These are phyloP conservation scores for Pseudogymnoascus sp. DNA, from an alignment of 2,329 filamentous ascomycete genomes.

Conservation along the genomic window DNA sequence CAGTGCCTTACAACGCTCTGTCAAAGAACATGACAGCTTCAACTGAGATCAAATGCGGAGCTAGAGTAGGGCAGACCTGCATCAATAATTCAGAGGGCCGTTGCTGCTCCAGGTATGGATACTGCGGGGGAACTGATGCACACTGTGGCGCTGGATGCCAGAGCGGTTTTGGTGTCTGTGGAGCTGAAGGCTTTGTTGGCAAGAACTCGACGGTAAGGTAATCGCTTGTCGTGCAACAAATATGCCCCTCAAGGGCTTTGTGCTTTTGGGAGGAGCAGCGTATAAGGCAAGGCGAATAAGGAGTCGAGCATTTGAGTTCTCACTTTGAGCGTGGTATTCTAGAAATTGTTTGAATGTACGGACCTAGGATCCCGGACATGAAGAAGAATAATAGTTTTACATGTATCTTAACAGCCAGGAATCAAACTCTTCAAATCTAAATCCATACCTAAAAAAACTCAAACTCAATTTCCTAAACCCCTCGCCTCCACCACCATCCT, in stretches of 20 bases:
- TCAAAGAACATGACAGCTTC: not conserved
- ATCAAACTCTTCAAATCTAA: not conserved
- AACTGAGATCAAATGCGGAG: not conserved
- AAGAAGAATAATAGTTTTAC: not conserved
- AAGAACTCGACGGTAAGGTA: not conserved
- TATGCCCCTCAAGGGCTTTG: not conserved
- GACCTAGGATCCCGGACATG: too few species aligned
- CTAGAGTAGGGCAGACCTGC: not conserved
- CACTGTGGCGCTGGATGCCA: constrained; percentile 33
- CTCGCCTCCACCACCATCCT: not conserved
- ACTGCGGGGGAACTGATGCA: constrained; percentile 31
- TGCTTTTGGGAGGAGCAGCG: not conserved
- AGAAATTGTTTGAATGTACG: not conserved
- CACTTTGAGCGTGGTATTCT: not conserved
- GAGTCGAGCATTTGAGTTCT: not conserved
- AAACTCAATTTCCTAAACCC: not conserved
- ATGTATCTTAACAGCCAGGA: not conserved
- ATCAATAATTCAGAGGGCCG: not conserved
- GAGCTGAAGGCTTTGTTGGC: not conserved
- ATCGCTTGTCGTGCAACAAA: too few species aligned
- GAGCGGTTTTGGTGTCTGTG: constrained; percentile 29
- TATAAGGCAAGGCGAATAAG: not conserved
- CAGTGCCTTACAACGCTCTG: not conserved
- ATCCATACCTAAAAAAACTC: not conserved
- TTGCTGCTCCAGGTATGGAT: constrained; percentile 35